Evolutionary conservation across 139 green algal species (phyloP).

Genomic region (Chlorella sorokiniana): DNA sequence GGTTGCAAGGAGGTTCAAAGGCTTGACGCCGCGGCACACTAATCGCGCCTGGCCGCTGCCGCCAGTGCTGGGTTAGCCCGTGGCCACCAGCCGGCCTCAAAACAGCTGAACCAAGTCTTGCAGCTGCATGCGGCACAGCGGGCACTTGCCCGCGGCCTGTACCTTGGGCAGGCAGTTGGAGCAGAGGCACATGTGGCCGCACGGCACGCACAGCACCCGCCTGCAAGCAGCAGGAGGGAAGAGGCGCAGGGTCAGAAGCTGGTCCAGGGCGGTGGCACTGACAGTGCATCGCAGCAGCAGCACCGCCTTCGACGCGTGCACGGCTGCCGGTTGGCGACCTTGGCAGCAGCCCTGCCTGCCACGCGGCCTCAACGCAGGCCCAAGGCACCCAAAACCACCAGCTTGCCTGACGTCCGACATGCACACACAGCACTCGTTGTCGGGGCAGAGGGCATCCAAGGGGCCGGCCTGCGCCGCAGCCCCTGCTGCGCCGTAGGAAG

Average conservation of each 20-base stretch:
- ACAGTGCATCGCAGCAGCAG: neutral
- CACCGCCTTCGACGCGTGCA: no score
- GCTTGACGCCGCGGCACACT: no score
- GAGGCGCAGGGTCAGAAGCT: neutral
- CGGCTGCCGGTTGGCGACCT: no score
- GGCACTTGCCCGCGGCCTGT: constrained; percentile 18
- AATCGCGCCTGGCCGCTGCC: no score
- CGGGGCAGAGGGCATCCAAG: neutral
- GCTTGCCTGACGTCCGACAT: constrained; percentile 4
- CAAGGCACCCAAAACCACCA: neutral
- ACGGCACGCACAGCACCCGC: constrained; percentile 24
- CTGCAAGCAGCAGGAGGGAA: neutral
- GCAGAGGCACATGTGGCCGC: constrained; percentile 28
- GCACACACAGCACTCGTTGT: constrained; percentile 17
- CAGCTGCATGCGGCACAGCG: neutral
- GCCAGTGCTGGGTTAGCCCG: neutral
- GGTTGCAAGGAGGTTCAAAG: no score
- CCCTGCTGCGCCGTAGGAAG: neutral
- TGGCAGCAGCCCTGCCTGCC: neutral
- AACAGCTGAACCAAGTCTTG: constrained; percentile 20
- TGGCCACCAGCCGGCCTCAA: constrained; percentile 5
- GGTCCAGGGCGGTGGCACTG: neutral
- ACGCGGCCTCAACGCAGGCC: no score
- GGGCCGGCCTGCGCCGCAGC: neutral
- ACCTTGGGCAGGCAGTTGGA: neutral